phyloP scores from a whole-genome alignment of 2,329 filamentous ascomycete species.

The Penicillium hordei region DNA sequence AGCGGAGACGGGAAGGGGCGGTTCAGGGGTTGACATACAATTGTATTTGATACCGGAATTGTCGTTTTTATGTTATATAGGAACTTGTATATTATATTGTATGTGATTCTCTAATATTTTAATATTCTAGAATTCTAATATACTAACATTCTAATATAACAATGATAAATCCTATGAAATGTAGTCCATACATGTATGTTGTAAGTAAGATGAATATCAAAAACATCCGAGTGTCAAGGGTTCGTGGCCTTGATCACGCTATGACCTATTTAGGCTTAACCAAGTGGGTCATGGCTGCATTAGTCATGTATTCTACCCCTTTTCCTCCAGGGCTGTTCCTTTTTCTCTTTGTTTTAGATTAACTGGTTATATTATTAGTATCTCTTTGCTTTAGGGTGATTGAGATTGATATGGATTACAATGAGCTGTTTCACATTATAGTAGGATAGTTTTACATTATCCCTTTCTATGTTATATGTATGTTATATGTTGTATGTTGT shows the following conservation, averaged over 20 bases:
- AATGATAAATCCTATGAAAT: too few relatives aligned
- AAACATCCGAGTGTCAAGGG: neutral
- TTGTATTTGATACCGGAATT: neutral
- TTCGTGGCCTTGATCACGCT: neutral
- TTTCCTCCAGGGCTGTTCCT: conserved; percentile 8
- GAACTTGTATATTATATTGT: too few relatives aligned
- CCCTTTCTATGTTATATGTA: neutral
- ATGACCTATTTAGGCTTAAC: conserved; percentile 1
- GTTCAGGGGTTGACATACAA: conserved; percentile 24
- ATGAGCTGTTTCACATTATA: neutral
- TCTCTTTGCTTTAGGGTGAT: neutral
- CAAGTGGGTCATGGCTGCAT: neutral
- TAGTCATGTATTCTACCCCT: neutral
- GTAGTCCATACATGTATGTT: too few relatives aligned
- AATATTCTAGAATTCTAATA: too few relatives aligned
- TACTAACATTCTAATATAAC: too few relatives aligned
- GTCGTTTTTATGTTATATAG: too few relatives aligned
- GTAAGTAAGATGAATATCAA: neutral
- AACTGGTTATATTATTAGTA: neutral
- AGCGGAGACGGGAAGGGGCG: conserved; percentile 26
- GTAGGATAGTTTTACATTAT: neutral
- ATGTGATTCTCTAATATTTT: too few relatives aligned
- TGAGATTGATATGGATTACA: neutral
- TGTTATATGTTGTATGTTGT: too few relatives aligned
- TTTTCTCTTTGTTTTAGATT: neutral